Percentiles rank a stretch among this genome's conserved stretches.
These are phyloP conservation scores for Nicotiana rustica DNA, from an alignment of 305 asterid genomes.

Conservation along the genomic window DNA sequence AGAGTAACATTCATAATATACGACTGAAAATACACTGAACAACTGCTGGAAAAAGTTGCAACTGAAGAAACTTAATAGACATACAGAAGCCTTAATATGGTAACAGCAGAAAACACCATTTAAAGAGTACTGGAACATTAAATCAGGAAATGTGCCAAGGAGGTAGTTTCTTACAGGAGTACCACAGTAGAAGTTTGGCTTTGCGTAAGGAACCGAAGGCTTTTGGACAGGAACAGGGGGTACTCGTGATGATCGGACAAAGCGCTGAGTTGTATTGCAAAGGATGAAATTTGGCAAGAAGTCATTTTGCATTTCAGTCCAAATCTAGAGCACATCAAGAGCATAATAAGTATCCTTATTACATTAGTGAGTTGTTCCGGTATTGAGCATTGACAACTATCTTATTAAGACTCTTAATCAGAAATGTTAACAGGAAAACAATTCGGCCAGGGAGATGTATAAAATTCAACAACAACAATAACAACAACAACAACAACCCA, in stretches of 20 bases:
- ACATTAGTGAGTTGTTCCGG: conserved; percentile 17
- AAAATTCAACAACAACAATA: neutral
- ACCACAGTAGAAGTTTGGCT: conserved; percentile 93
- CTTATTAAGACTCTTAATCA: conserved; percentile 23
- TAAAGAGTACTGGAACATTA: conserved; percentile 3
- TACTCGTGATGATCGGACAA: conserved; percentile 86
- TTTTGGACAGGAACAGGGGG: conserved; percentile 84
- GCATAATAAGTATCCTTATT: conserved; percentile 43
- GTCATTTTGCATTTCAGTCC: conserved; percentile 99
- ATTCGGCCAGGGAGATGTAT: neutral
- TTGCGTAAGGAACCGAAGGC: conserved; percentile 93
- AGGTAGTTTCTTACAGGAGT: conserved; percentile 73
- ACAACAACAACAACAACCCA: too few species aligned
- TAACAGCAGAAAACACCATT: conserved; percentile 15
- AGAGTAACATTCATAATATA: conserved; percentile 25
- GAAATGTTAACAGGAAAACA: neutral
- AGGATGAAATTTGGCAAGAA: conserved; percentile 93
- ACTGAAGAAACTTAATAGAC: conserved; percentile 14
- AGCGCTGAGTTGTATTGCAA: conserved; percentile 98
- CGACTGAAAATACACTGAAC: conserved; percentile 21
- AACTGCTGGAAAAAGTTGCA: conserved; percentile 20
- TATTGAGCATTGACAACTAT: neutral
- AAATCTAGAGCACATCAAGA: conserved; percentile 65
- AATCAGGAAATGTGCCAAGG: neutral
- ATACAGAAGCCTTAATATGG: conserved; percentile 5